Evolutionary conservation across 148 eudicot species (phyloP).

Genomic region (Rheum nobile): DNA sequence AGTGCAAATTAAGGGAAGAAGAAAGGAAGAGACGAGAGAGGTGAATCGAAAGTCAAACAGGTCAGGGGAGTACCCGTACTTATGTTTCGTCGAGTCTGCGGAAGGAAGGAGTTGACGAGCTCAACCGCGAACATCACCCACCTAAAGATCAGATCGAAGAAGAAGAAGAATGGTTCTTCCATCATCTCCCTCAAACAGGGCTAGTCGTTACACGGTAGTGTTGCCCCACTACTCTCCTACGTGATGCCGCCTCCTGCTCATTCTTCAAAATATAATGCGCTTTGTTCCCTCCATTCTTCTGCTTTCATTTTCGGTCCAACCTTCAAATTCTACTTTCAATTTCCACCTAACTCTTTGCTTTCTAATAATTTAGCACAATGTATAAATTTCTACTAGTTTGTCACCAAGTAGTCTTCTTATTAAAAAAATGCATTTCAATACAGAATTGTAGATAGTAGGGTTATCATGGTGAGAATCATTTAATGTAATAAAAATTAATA

Average conservation of each 20-base stretch:
- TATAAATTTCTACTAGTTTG: too few species aligned
- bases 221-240: background rate
- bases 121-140: background rate
- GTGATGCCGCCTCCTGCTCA: background rate
- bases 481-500: too few species aligned
- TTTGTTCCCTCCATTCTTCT: too few species aligned
- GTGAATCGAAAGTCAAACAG: background rate
- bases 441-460: too few species aligned
- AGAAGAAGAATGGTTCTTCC: background rate
- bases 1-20: background rate
- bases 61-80: background rate
- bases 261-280: too few species aligned
- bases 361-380: too few species aligned
- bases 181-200: background rate
- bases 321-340: too few species aligned
- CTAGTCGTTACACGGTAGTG: background rate
- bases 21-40: background rate
- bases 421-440: too few species aligned
- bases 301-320: too few species aligned
- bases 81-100: background rate
- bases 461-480: too few species aligned
- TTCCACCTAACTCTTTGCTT: too few species aligned
- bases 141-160: background rate
- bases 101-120: background rate
- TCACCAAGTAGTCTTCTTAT: too few species aligned